phyloP scores from a whole-genome alignment of 2,329 filamentous ascomycete species.

The Cladosporium sp. region DNA sequence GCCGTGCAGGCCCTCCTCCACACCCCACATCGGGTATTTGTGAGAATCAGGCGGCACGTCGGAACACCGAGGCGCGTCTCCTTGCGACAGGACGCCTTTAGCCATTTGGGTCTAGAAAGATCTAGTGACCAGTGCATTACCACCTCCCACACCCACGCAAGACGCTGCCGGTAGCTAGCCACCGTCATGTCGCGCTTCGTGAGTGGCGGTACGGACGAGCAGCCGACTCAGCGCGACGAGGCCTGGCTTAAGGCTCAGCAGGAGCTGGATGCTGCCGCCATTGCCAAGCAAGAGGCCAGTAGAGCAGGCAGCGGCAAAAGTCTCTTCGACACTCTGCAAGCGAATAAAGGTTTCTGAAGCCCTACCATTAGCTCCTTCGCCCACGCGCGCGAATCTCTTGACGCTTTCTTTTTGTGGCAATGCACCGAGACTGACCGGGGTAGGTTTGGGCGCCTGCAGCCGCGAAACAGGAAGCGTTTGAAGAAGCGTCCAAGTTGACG shows the following conservation, averaged over 20 bases:
- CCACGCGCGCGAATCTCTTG: not conserved
- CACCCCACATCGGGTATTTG: conserved; percentile 3
- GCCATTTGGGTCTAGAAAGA: not conserved
- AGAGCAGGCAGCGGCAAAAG: conserved; percentile 53
- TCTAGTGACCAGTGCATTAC: not conserved
- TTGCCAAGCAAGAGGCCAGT: conserved; percentile 50
- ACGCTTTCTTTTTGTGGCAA: conserved; percentile 13
- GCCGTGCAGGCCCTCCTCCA: not conserved
- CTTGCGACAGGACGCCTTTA: not conserved
- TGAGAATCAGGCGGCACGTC: conserved; percentile 1
- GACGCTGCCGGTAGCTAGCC: not conserved
- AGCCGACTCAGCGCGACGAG: conserved; percentile 43
- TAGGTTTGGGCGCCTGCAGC: conserved; percentile 41
- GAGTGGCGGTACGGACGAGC: conserved; percentile 46
- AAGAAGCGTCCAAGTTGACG: conserved; percentile 64
- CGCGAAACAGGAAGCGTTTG: conserved; percentile 77
- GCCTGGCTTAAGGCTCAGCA: conserved; percentile 64
- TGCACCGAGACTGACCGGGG: conserved; percentile 21
- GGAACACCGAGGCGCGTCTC: not conserved
- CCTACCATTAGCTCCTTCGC: conserved; percentile 1
- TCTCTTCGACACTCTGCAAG: conserved; percentile 71
- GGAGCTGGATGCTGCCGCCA: conserved; percentile 60
- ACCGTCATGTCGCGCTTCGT: conserved; percentile 48
- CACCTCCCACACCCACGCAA: not conserved
- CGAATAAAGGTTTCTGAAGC: conserved; percentile 66